These are phyloP conservation scores for Periconia sp. DNA, from an alignment of 2,329 filamentous ascomycete genomes.

Conservation along the genomic window DNA sequence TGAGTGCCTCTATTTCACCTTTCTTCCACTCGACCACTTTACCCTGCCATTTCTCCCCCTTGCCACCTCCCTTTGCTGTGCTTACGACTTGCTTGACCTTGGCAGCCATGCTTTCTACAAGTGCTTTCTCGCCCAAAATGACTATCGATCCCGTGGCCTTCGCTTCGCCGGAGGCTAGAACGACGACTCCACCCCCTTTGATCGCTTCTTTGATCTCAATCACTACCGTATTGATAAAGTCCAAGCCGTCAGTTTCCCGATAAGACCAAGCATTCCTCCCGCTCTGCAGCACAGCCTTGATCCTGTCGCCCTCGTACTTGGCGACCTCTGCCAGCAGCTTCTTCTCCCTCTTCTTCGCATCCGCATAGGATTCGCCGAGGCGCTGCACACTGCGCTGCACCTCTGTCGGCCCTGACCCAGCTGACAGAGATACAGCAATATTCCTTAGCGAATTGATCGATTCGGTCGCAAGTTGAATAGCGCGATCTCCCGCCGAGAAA, in stretches of 20 bases:
- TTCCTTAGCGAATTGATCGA: constrained; percentile 33
- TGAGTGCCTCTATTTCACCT: constrained; percentile 36
- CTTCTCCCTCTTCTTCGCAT: constrained; percentile 33
- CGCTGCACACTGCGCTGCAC: constrained; percentile 30
- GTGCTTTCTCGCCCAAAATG: constrained; percentile 30
- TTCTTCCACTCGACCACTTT: constrained; percentile 42
- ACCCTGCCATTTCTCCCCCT: constrained; percentile 42
- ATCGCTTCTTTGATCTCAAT: constrained; percentile 33
- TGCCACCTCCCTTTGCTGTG: constrained; percentile 38
- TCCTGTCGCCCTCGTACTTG: constrained; percentile 29
- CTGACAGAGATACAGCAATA: constrained; percentile 34
- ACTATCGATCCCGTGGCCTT: constrained; percentile 34
- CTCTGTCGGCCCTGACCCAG: constrained; percentile 26
- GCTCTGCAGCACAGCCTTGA: constrained; percentile 23
- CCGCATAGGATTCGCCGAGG: constrained; percentile 29
- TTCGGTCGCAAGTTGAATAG: constrained; percentile 30
- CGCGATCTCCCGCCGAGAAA: constrained; percentile 39
- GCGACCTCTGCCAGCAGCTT: constrained; percentile 36
- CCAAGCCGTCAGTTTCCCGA: constrained; percentile 33
- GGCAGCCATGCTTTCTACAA: constrained; percentile 29
- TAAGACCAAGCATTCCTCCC: constrained; percentile 27
- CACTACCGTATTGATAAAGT: constrained; percentile 36
- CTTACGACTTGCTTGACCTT: constrained; percentile 34
- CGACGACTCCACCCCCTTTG: constrained; percentile 29
- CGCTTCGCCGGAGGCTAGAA: constrained; percentile 35